Base-by-base conservation (phyloP, 257 asterid genomes). In the Gentiana dahurica region DNA sequence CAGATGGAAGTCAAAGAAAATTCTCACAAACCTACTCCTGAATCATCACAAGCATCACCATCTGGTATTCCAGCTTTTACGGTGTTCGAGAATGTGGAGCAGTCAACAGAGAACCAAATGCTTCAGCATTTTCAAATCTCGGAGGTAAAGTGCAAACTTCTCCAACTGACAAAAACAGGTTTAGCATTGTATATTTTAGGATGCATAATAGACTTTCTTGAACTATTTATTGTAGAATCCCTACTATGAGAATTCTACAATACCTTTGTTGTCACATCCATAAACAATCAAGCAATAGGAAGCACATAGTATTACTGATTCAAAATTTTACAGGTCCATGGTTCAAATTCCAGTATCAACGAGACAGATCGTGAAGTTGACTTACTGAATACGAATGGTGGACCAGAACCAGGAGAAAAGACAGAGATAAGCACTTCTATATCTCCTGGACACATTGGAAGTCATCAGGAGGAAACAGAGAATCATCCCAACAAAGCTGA, bases 401-500 rank as follows among this genome's bases (percentile, higher is more conserved):
- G 45, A 51, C 48, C n/a, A 24, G 34, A 50, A 39, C 58, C 36
- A 24, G 34, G 38, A 8, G 58, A 63, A 24, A 57, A 44, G 53
- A 60, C 58, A 2, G 52, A 38, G 8, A 45, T 43, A 54, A 59
- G 41, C 41, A 49, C 46, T 66, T 33, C 70, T 53, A 50, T 45
- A 34, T 54, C 47, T 50, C 37, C 37, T 55, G 71, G 58, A n/a
- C 63, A 48, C 7, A 51, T 34, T 41, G 65, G 53, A 55, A 51
- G 46, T 34, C 63, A 49, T 8, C 45, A 4, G 7, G 65, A 50
- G 36, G 36, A 51, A 24, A 46, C 13, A 32, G 64, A 38, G 34
- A 72, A 67, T 52, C 54, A 54, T 34, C 34, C 15, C 32, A 59
- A 49, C 52, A 61, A 36, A 32, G 47, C 11, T 12, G 73, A 62